Conservation (phyloP, 345 rosid species). For the Hirschfeldia incana region DNA sequence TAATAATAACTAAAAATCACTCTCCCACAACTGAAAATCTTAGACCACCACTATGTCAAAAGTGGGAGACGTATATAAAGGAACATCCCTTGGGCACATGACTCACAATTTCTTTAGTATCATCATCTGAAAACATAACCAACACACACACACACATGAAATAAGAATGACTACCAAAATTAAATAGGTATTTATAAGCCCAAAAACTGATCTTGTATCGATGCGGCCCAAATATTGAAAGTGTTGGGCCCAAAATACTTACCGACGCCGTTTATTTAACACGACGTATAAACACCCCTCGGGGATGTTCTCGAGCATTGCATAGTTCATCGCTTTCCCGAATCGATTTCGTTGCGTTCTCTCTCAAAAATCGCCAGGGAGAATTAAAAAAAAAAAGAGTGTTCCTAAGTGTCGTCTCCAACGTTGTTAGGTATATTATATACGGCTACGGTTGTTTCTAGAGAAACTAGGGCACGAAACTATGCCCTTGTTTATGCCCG, state of each 20-base stretch:
- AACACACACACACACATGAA: too few species aligned
- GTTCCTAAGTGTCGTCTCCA: background rate
- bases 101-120: too few species aligned
- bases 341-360: background rate
- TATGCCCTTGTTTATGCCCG: slow-evolving; percentile 88
- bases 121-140: too few species aligned
- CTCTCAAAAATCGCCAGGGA: slow-evolving; percentile 7
- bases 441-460: slow-evolving; percentile 4
- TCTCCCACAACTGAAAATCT: too few species aligned
- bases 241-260: background rate
- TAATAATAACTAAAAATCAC: too few species aligned
- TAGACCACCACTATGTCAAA: slow-evolving; percentile 91
- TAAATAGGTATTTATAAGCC: slow-evolving; percentile 4
- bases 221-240: background rate
- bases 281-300: slow-evolving; percentile 1
- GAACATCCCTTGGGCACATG: slow-evolving; percentile 49
- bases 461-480: slow-evolving; percentile 30
- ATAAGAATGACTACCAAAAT: too few species aligned
- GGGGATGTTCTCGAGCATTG: background rate
- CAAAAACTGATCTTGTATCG: background rate
- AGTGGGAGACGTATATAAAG: slow-evolving; percentile 70
- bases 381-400: background rate
- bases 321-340: slow-evolving; percentile 5
- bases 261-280: background rate
- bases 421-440: background rate